Evolutionary conservation across 768 basidiomycete genomes (phyloP).

Genomic region (Russula vinacea): DNA sequence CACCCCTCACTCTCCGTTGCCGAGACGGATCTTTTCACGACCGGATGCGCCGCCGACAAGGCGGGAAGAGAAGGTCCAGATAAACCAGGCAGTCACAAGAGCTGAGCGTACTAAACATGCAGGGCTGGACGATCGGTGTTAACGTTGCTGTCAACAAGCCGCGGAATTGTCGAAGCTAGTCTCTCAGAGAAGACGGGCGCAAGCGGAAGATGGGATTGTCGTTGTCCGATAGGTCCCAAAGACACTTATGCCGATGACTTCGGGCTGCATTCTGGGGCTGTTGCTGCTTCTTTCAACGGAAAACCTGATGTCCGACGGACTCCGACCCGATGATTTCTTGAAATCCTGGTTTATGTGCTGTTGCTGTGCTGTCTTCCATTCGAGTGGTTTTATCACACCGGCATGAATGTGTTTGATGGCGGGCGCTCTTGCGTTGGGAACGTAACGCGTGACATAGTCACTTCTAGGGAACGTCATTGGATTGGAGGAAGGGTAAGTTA

Average conservation of each 20-base stretch:
- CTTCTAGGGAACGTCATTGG: not conserved
- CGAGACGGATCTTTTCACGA: not conserved
- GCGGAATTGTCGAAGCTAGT: constrained; percentile 1
- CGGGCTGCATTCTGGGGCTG: not conserved
- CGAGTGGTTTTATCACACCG: too few relatives aligned
- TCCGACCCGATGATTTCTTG: not conserved
- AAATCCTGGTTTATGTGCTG: not conserved
- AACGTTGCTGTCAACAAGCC: not conserved
- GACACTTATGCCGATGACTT: not conserved
- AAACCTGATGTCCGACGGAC: not conserved
- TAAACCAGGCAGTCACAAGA: too few relatives aligned
- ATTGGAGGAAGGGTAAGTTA: not conserved
- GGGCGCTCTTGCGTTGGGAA: too few relatives aligned
- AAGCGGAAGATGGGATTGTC: not conserved
- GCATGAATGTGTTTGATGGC: too few relatives aligned
- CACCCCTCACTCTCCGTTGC: not conserved
- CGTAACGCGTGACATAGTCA: constrained; percentile 12
- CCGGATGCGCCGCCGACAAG: not conserved
- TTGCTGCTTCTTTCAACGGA: not conserved
- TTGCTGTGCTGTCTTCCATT: not conserved
- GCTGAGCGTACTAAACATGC: too few relatives aligned
- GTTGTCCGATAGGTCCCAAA: not conserved
- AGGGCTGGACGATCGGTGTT: too few relatives aligned
- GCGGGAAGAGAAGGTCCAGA: too few relatives aligned
- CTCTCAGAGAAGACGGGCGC: constrained; percentile 1